phyloP scores from a whole-genome alignment of 441 rosid genomes.

The Capsella rubella region DNA sequence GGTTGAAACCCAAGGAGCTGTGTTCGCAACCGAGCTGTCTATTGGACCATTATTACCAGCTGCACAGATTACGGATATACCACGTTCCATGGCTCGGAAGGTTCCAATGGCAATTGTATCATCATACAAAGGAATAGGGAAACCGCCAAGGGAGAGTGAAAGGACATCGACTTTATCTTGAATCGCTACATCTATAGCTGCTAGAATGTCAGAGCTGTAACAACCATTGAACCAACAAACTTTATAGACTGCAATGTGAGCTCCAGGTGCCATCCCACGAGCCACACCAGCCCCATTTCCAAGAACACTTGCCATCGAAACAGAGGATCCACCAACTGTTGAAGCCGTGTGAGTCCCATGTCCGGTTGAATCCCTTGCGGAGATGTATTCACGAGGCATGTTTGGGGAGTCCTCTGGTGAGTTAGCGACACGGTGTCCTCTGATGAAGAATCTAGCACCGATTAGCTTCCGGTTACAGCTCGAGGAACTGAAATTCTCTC shows the following conservation, averaged over 20 bases:
- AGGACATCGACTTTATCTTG: constrained; percentile 70
- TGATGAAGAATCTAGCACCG: constrained; percentile 71
- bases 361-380: constrained; percentile 70
- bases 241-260: constrained; percentile 74
- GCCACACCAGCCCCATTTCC: constrained; percentile 71
- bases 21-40: constrained; percentile 64
- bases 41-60: constrained; percentile 79
- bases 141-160: constrained; percentile 74
- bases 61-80: constrained; percentile 67
- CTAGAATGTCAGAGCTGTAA: constrained; percentile 75
- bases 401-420: constrained; percentile 49
- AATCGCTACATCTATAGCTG: constrained; percentile 75
- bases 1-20: constrained; percentile 75
- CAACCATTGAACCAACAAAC: constrained; percentile 84
- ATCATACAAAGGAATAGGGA: constrained; percentile 65
- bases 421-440: constrained; percentile 64
- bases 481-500: constrained; percentile 56
- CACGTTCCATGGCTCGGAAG: constrained; percentile 65
- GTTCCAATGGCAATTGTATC: constrained; percentile 75
- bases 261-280: constrained; percentile 72
- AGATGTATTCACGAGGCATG: constrained; percentile 58
- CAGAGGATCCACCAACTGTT: constrained; percentile 67
- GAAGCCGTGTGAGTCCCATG: constrained; percentile 82
- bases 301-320: constrained; percentile 62
- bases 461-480: constrained; percentile 71